Evolutionary conservation across 2,329 filamentous ascomycete species (phyloP).

Genomic region (Periconia digitata): DNA sequence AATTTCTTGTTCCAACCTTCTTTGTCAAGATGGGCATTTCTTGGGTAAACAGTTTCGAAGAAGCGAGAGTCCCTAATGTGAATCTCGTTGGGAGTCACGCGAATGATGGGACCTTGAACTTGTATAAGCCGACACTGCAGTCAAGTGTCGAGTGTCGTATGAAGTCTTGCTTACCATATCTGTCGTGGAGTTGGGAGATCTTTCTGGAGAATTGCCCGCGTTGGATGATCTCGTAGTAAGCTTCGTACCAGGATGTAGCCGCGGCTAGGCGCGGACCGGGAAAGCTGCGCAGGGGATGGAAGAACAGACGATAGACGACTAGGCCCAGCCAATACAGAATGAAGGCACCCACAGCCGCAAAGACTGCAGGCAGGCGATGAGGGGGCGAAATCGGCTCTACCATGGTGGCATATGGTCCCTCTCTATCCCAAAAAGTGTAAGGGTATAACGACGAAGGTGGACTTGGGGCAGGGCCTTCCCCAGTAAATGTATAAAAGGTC

Average conservation of each 20-base stretch:
- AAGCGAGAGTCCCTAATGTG: conserved; percentile 47
- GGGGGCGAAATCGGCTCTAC: neutral
- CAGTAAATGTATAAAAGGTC: neutral
- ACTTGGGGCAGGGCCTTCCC: neutral
- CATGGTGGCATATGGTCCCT: conserved; percentile 2
- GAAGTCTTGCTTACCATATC: conserved; percentile 27
- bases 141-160: neutral
- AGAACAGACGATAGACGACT: conserved; percentile 43
- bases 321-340: conserved; percentile 21
- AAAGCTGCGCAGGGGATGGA: conserved; percentile 49
- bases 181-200: conserved; percentile 34
- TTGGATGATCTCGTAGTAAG: conserved; percentile 36
- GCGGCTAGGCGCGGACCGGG: conserved; percentile 46
- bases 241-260: conserved; percentile 37
- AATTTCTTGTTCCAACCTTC: conserved; percentile 39
- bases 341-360: conserved; percentile 13
- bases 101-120: conserved; percentile 43
- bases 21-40: conserved; percentile 34
- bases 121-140: neutral
- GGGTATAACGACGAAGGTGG: neutral
- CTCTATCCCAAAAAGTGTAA: neutral
- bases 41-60: conserved; percentile 39
- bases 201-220: conserved; percentile 35
- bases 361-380: conserved; percentile 3
- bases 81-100: conserved; percentile 47